These are phyloP conservation scores for Phaeolepiota aurea DNA, from an alignment of 768 basidiomycete species.

Conservation along the genomic window DNA sequence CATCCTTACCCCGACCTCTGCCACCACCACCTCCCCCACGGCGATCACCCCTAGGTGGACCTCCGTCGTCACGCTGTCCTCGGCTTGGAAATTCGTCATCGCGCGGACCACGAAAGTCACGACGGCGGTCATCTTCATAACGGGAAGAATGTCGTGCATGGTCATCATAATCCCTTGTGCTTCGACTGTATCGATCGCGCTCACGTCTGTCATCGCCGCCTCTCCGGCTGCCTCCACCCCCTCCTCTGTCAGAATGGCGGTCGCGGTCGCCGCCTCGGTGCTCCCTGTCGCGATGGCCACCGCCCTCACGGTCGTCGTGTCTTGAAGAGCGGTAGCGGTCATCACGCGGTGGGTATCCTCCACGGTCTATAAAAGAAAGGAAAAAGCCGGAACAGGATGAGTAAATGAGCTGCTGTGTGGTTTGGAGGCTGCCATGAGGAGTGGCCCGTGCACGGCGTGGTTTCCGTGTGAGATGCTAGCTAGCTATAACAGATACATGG, in stretches of 20 bases:
- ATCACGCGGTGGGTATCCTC: constrained; percentile 40
- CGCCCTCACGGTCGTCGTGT: constrained; percentile 50
- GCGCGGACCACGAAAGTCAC: constrained; percentile 32
- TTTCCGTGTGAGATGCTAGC: constrained; percentile 32
- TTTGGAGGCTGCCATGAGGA: neutral
- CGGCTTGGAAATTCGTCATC: constrained; percentile 33
- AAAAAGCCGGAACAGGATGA: constrained; percentile 31
- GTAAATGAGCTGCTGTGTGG: constrained; percentile 41
- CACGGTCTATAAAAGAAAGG: constrained; percentile 40
- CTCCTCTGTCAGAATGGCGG: constrained; percentile 23
- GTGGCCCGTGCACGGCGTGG: neutral
- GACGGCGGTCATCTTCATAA: constrained; percentile 42
- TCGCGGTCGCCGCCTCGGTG: too few relatives aligned
- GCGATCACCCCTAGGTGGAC: constrained; percentile 9
- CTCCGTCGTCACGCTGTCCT: constrained; percentile 28
- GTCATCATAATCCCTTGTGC: constrained; percentile 38
- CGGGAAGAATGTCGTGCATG: constrained; percentile 30
- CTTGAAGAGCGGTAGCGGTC: constrained; percentile 63
- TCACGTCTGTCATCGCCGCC: constrained; percentile 46
- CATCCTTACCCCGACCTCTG: constrained; percentile 38
- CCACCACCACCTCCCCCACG: constrained; percentile 21
- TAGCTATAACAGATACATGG: constrained; percentile 60
- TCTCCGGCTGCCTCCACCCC: constrained; percentile 26
- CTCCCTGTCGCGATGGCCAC: constrained; percentile 24
- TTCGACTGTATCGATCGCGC: constrained; percentile 36